Base-by-base conservation (phyloP, 768 basidiomycete genomes). In the Gloeostereum incarnatum region DNA sequence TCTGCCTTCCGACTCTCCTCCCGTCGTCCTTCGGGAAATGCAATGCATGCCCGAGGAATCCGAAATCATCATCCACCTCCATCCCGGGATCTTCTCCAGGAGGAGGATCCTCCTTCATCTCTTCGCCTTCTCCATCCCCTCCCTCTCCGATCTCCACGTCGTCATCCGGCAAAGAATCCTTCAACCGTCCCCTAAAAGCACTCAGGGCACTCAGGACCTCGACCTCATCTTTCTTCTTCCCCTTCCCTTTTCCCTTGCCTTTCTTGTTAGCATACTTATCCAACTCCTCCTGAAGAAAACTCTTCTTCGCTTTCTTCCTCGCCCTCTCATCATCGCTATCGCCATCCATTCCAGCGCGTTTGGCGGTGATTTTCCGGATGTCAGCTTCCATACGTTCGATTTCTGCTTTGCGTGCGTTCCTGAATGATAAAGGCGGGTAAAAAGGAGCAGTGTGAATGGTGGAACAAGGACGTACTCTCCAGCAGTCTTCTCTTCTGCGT, bases 361-460 rank as follows among this genome's bases (percentile, higher is more conserved):
- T 70, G 44, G 78, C 76, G 20, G 75, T 67, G 5, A 94, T 73
- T 44, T 75, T 81, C 18, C 87, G 81, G 39, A 97, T 84, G 31
- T 90, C 85, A 5, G 76, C 78, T 57, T 97, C 89, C 79, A 97
- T 87, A 49, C 73, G 81, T 48, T 79, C 81, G 36, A 96, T 87
- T 54, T 91, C 80, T 5, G 75, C 66, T 51, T 81, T 74, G 16
- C 85, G 82, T 8, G 71, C 59, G 23, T 68, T 67, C 37, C 83
- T 90, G 41, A 3, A 32, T 24, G 20, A 4, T 16, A 35, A 42
- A 29, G 17, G 25, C 23, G 20, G 16, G 17, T 23, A 24, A 34
- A 35, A 21, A 20, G 39, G 17, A 23, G 21, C 33, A 32, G 6
- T 22, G 42, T 18, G 51, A 35, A 17, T 14, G 5, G 19, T 10